Evolutionary conservation across 225 moss, liverwort and hornwort genomes (phyloP).

Genomic region (Marchantia paleacea): DNA sequence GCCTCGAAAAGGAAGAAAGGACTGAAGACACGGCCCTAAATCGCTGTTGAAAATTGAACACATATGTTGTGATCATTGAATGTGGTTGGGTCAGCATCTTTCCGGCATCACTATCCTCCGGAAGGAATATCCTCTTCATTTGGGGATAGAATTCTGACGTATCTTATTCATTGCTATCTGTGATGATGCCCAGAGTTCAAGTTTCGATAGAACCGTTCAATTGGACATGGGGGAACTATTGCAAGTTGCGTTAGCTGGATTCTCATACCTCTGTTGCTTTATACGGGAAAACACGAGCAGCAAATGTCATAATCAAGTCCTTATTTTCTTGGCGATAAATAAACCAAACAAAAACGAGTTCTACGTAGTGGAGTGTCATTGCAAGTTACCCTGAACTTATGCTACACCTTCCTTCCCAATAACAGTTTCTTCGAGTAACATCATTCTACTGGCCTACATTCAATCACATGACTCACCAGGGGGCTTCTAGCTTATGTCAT

Average conservation of each 20-base stretch:
- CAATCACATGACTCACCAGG: too few relatives aligned
- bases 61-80: background rate
- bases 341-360: too few relatives aligned
- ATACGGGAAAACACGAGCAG: too few relatives aligned
- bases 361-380: too few relatives aligned
- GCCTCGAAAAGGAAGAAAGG: background rate
- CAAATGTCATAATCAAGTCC: too few relatives aligned
- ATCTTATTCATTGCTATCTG: background rate
- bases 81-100: background rate
- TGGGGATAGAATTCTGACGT: background rate
- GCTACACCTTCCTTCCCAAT: too few relatives aligned
- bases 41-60: background rate
- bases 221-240: background rate
- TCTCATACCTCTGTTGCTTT: background rate
- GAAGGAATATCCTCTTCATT: background rate
- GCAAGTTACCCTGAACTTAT: too few relatives aligned
- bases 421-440: too few relatives aligned
- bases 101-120: background rate
- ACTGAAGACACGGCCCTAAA: background rate
- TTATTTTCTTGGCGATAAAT: too few relatives aligned
- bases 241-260: background rate
- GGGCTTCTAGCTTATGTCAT: too few relatives aligned
- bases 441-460: too few relatives aligned
- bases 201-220: background rate
- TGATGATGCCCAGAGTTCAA: background rate